These are phyloP conservation scores for Penicillium brasilianum DNA, from an alignment of 2,329 filamentous ascomycete genomes.

Conservation along the genomic window DNA sequence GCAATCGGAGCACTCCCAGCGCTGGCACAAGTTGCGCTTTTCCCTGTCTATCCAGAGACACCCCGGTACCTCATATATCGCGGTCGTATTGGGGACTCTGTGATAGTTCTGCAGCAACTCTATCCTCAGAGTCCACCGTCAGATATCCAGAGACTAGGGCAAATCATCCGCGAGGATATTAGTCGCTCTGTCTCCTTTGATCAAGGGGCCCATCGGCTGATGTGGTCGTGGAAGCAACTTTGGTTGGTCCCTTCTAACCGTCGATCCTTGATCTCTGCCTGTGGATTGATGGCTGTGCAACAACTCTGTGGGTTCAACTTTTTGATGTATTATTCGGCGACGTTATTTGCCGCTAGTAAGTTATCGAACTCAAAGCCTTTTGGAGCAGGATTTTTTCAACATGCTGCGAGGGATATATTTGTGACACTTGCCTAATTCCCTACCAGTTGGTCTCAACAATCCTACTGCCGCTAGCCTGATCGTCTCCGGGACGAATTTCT, in stretches of 20 bases:
- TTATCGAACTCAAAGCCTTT: background rate
- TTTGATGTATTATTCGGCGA: constrained; percentile 38
- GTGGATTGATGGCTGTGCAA: constrained; percentile 59
- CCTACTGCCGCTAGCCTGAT: background rate
- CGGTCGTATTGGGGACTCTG: background rate
- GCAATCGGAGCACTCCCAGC: background rate
- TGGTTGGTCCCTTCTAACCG: constrained; percentile 44
- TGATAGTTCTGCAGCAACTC: background rate
- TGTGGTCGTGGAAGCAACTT: constrained; percentile 56
- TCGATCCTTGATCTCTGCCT: constrained; percentile 53
- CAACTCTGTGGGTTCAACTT: constrained; percentile 56
- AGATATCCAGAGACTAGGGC: background rate
- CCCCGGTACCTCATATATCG: background rate
- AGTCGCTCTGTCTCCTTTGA: background rate
- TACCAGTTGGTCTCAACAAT: background rate
- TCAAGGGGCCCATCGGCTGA: constrained; percentile 45
- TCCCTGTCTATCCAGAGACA: background rate
- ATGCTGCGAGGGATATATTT: no score
- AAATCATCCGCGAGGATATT: background rate
- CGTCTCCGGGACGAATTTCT: background rate
- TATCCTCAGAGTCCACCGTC: background rate
- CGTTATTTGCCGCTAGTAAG: background rate
- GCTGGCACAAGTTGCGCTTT: background rate
- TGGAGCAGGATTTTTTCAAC: no score
- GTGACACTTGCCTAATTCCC: no score